Evolutionary conservation across 306 rosid species (phyloP), one percentile per base, ranked within the genome.

Genomic region (Sophora flavescens): DNA sequence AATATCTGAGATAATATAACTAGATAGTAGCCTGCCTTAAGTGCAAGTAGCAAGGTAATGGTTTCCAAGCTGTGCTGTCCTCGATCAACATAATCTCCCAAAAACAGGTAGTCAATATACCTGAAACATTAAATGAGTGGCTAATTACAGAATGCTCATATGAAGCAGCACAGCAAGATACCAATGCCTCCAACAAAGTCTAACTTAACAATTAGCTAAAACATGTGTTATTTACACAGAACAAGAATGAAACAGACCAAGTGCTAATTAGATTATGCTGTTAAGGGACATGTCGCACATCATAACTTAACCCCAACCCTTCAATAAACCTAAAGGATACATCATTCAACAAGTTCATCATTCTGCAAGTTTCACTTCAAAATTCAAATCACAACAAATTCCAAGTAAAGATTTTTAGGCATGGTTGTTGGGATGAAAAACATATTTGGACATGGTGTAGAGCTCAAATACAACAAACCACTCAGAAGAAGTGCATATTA

Each of bases 21-120:
- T 70, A 57, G 78, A 67, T 13, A 77, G 77, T 72, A 79, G 82
- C 86, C 74, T 82, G 83, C 99, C 97, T 96, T 96, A 32, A 96
- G 99, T 79, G 99, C 99, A 70, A 96, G 98, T 36, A 96, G 94
- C 86, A 96, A 87, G 77, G 93, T 89, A 77, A 96, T 92, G 56
- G 99, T 96, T 87, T 96, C 99, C 93, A 96, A 91, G 90, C 99
- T 96, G 85, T 96, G 99, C 76, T 96, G 99, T 63, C 99, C 99
- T 82, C 99, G 93, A 84, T 96, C 99, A 82, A 96, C 99, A 78
- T 96, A 96, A 84, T 96, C 99, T 72, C 99, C 99, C 91, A 96
- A 87, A 91, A 96, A 96, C 79, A 96, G 88, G 88, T 96, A 92
- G 86, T 96, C 99, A 53, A 96, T 96, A 78, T 96, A 96, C 89